Percentiles rank a stretch among this genome's conserved stretches.
These are phyloP conservation scores for Solanum bulbocastanum DNA, from an alignment of 257 asterid genomes.

Conservation along the genomic window DNA sequence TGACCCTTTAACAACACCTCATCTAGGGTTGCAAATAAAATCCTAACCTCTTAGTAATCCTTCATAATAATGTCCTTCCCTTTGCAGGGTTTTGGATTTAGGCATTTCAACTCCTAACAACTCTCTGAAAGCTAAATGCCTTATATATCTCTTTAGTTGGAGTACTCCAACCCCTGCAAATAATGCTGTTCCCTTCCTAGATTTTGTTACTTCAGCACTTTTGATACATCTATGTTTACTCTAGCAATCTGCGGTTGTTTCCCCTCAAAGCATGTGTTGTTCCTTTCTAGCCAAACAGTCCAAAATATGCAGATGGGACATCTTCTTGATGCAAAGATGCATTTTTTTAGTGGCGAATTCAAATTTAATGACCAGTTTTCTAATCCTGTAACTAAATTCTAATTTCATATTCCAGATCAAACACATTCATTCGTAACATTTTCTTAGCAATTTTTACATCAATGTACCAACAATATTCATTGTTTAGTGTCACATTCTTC, in stretches of 20 bases:
- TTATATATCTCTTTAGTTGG: neutral
- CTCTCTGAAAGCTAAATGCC: neutral
- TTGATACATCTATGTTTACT: neutral
- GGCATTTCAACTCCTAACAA: neutral
- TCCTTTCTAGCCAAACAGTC: neutral
- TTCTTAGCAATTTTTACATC: neutral
- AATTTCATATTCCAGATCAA: neutral
- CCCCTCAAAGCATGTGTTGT: neutral
- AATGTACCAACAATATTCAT: neutral
- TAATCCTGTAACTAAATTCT: neutral
- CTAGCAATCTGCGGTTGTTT: neutral
- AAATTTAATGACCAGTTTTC: neutral
- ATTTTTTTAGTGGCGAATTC: neutral
- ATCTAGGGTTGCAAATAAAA: neutral
- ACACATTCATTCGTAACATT: neutral
- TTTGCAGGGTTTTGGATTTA: neutral
- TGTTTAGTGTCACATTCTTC: neutral
- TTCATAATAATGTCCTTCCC: neutral
- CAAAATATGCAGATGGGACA: neutral
- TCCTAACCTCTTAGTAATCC: neutral
- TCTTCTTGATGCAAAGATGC: neutral
- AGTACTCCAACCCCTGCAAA: neutral
- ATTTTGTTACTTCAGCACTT: neutral
- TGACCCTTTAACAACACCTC: neutral
- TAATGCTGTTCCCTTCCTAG: neutral